Evolutionary conservation across 352 stramenopile genomes (phyloP), one percentile per base, ranked within the genome.

Genomic region (Pythium pyrilobum): DNA sequence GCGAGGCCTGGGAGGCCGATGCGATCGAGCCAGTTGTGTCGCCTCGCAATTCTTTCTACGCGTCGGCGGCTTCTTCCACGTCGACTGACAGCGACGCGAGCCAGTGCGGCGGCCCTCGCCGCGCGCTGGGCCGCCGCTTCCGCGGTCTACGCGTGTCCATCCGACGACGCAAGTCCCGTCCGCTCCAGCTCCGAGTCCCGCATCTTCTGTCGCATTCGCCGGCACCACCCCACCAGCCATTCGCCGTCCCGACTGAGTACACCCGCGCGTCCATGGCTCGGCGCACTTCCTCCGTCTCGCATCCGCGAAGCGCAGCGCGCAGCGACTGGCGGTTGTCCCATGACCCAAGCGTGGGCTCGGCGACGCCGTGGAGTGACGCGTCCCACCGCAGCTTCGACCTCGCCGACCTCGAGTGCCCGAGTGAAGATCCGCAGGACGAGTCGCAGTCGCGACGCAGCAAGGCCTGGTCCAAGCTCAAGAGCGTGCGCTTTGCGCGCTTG

Each of bases 11-110:
- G 45, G 45, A 42, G 18, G 33, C 45, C 25, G 20, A 52, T 32
- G 52, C 52, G 13, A 59, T 59, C 24, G 52, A 59, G 52, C 41
- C 52, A 43, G 52, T 52, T 16, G 42, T 44, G 33, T 52, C 52
- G 3, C 24, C 41, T 46, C 52, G 41, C 7, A 23, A 15, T 16
- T 57, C 39, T 13, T 47, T 39, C 39, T 39, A 37, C 46, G 18
- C 34, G 10, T 28, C 23, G 11, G 18, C 37, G 6, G 10, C 27
- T 44, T 55, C 48, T 11, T 45, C 37, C 18, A 29, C 27, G 29
- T 55, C 36, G 36, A 46, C 48, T n/a, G 48, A 55, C 37, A 23
- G 23, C 46, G 28, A 46, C 15, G 46, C 48, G 7, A 46, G 36
- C 28, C 24, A 33, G 21, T 29, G 36, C 36, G 39, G 36, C 21